These are phyloP conservation scores for Gossypium stocksii DNA, from an alignment of 345 rosid species.

Conservation along the genomic window DNA sequence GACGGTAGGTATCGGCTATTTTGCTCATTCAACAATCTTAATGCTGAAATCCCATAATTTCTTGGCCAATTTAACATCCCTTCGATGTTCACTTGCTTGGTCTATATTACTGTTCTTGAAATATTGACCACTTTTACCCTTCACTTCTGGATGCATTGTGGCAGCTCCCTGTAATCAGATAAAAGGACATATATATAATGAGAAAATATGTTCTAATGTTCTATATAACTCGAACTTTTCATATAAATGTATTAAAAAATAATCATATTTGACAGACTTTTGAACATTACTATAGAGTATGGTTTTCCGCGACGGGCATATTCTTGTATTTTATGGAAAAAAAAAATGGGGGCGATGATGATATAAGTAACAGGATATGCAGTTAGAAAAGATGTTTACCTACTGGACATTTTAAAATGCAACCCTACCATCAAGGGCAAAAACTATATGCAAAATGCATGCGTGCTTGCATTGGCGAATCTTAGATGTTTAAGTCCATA, in stretches of 20 bases:
- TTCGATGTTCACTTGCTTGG: slow-evolving; percentile 27
- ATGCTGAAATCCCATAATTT: slow-evolving; percentile 58
- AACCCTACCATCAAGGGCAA: slow-evolving; percentile 26
- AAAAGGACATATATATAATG: background rate
- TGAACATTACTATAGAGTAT: background rate
- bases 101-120: slow-evolving; percentile 39
- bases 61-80: slow-evolving; percentile 35
- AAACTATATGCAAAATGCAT: background rate
- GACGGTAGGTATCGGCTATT: background rate
- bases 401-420: slow-evolving; percentile 42
- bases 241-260: too few species aligned
- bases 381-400: slow-evolving; percentile 22
- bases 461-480: background rate
- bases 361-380: background rate
- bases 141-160: slow-evolving; percentile 44
- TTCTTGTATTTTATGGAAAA: background rate
- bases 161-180: background rate
- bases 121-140: slow-evolving; percentile 44
- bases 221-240: background rate
- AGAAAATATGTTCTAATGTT: background rate
- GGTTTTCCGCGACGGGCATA: background rate
- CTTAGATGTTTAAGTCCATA: too few species aligned
- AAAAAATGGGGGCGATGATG: background rate
- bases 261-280: background rate
- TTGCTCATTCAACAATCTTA: slow-evolving; percentile 27